These are phyloP conservation scores for Aureobasidium sp. DNA, from an alignment of 2,329 filamentous ascomycete species.

Conservation along the genomic window DNA sequence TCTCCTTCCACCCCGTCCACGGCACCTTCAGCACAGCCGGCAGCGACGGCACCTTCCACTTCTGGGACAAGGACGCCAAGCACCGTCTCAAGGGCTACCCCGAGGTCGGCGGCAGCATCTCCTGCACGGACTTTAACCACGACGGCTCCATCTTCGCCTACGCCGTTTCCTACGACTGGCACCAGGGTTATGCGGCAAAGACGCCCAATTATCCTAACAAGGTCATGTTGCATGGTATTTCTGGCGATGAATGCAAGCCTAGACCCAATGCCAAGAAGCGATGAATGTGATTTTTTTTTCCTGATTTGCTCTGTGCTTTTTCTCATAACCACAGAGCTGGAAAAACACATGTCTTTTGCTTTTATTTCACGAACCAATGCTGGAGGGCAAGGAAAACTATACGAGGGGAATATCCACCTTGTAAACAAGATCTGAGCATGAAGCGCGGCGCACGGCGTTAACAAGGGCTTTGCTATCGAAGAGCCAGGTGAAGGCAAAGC, in stretches of 20 bases:
- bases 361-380: slow-evolving; percentile 4
- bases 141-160: slow-evolving; percentile 58
- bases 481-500: not conserved
- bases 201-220: slow-evolving; percentile 51
- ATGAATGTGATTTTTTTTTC: slow-evolving; percentile 20
- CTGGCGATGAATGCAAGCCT: slow-evolving; percentile 45
- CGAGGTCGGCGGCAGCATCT: slow-evolving; percentile 66
- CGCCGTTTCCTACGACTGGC: slow-evolving; percentile 95
- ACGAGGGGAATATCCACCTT: not conserved
- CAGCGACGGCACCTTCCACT: slow-evolving; percentile 92
- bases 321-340: not conserved
- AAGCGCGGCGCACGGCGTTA: slow-evolving; percentile 16
- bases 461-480: not conserved
- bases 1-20: slow-evolving; percentile 93
- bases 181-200: slow-evolving; percentile 87
- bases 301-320: not conserved
- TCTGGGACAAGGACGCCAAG: slow-evolving; percentile 68
- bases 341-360: not conserved
- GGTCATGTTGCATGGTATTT: slow-evolving; percentile 45
- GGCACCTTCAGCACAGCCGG: slow-evolving; percentile 98
- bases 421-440: not conserved
- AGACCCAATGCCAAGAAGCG: slow-evolving; percentile 42
- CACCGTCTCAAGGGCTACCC: slow-evolving; percentile 58
- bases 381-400: not conserved
- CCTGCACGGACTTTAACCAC: slow-evolving; percentile 83